Conservation (phyloP, 2,329 filamentous ascomycete species). For the Diaporthe citrichinensis region DNA sequence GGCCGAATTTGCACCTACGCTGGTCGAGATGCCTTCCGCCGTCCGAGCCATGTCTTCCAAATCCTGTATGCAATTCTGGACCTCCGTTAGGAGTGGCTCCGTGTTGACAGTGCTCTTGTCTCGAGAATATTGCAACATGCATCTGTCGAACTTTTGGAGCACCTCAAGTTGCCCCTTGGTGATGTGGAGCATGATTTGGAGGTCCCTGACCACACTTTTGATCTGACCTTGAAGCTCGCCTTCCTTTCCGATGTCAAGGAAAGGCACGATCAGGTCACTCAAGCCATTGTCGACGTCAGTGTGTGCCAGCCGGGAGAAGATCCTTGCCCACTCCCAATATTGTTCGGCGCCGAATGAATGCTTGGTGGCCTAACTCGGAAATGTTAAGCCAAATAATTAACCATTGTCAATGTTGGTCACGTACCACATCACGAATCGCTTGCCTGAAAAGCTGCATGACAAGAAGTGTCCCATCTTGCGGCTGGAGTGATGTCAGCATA, state of each 20-base stretch:
- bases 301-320: conserved; percentile 44
- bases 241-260: conserved; percentile 60
- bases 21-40: conserved; percentile 51
- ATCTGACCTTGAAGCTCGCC: conserved; percentile 59
- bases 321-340: conserved; percentile 55
- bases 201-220: conserved; percentile 63
- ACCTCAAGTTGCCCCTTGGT: conserved; percentile 53
- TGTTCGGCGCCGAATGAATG: conserved; percentile 55
- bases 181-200: conserved; percentile 61
- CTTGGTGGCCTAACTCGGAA: conserved; percentile 50
- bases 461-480: conserved; percentile 33
- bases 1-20: conserved; percentile 46
- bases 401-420: background rate
- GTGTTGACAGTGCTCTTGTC: conserved; percentile 41
- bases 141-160: conserved; percentile 47
- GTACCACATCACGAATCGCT: conserved; percentile 39
- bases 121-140: conserved; percentile 42
- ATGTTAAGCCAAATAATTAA: accelerated
- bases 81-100: conserved; percentile 34
- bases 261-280: conserved; percentile 42
- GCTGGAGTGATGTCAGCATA: background rate
- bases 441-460: conserved; percentile 39
- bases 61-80: conserved; percentile 51
- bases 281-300: conserved; percentile 46
- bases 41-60: conserved; percentile 51